phyloP scores from a whole-genome alignment of 2,329 filamentous ascomycete genomes.

The Pseudogymnoascus sp. region DNA sequence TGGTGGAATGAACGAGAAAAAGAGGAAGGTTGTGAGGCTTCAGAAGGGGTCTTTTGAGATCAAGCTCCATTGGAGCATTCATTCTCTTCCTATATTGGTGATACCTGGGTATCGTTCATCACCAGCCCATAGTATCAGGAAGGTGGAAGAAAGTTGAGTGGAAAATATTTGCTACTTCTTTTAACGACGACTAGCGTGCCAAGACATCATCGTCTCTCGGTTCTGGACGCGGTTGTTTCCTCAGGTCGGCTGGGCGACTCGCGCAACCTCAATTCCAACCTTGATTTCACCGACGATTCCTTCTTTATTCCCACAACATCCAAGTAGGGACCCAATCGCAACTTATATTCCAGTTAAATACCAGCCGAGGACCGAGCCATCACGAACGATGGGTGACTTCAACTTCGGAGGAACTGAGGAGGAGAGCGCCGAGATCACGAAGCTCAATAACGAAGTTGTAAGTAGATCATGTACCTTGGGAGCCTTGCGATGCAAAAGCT shows the following conservation, averaged over 20 bases:
- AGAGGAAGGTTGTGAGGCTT: constrained; percentile 35
- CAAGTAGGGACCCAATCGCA: not conserved
- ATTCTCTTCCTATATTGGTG: constrained; percentile 63
- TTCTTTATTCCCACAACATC: not conserved
- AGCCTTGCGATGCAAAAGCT: constrained; percentile 11
- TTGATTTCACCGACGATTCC: not conserved
- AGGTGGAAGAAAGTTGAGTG: constrained; percentile 21
- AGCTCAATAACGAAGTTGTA: constrained; percentile 71
- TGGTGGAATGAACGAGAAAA: not conserved
- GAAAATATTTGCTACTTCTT: constrained; percentile 9
- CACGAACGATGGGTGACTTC: constrained; percentile 57
- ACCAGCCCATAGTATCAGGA: constrained; percentile 39
- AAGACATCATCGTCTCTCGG: constrained; percentile 4
- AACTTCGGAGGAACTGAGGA: constrained; percentile 68
- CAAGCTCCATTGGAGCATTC: constrained; percentile 46
- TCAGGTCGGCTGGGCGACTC: not conserved
- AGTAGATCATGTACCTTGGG: constrained; percentile 28
- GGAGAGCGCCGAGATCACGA: constrained; percentile 74
- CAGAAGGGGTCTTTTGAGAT: constrained; percentile 55
- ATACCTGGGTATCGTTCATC: constrained; percentile 49
- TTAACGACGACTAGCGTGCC: constrained; percentile 9
- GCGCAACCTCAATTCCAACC: constrained; percentile 4
- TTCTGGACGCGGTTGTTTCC: constrained; percentile 1
- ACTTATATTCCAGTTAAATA: not conserved
- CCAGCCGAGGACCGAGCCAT: not conserved